Conservation (phyloP, 2,329 filamentous ascomycete species). For the Penicillium sp. region DNA sequence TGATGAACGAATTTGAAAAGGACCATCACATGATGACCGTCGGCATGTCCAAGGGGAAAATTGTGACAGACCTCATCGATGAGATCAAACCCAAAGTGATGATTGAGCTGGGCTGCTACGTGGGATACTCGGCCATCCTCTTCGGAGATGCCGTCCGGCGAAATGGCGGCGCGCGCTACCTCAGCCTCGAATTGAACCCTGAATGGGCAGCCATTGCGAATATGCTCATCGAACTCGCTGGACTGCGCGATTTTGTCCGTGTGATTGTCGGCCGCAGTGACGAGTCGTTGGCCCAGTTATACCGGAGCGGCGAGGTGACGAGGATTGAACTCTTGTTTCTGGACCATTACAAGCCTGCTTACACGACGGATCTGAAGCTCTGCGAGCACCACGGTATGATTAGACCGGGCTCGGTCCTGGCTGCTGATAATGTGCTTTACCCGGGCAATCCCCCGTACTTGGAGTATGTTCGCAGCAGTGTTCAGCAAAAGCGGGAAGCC, state of each 20-base stretch:
- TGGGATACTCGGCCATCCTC: conserved; percentile 74
- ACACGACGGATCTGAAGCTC: conserved; percentile 67
- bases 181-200: conserved; percentile 66
- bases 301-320: conserved; percentile 47
- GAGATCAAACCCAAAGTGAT: conserved; percentile 61
- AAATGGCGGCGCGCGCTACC: conserved; percentile 60
- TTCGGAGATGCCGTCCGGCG: conserved; percentile 62
- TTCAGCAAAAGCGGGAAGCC: conserved; percentile 55
- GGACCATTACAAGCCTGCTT: conserved; percentile 74
- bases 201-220: conserved; percentile 66
- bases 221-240: conserved; percentile 66
- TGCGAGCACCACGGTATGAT: conserved; percentile 66
- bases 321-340: conserved; percentile 69
- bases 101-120: conserved; percentile 75
- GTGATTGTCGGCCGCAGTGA: conserved; percentile 66
- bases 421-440: conserved; percentile 42
- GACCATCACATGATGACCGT: conserved; percentile 76
- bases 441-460: conserved; percentile 44
- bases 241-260: conserved; percentile 62
- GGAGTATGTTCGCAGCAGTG: conserved; percentile 61
- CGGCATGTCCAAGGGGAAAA: conserved; percentile 65
- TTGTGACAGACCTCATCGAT: conserved; percentile 63
- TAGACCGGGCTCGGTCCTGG: conserved; percentile 45
- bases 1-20: conserved; percentile 64
- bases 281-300: conserved; percentile 57